These are phyloP conservation scores for Talaromyces marneffei DNA, from an alignment of 2,329 filamentous ascomycete genomes.

Conservation along the genomic window DNA sequence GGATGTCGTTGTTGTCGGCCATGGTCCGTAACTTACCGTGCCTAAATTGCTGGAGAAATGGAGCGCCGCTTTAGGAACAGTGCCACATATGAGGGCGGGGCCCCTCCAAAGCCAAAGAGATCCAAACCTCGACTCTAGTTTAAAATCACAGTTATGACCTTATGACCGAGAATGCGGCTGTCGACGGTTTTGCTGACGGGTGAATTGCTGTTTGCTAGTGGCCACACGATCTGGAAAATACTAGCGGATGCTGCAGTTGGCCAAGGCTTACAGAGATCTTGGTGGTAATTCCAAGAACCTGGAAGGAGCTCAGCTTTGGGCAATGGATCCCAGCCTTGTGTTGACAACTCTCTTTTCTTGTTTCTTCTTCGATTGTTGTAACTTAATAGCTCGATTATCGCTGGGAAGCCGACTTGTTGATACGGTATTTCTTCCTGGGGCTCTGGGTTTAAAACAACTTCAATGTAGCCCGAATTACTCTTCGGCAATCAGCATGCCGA, in stretches of 20 bases:
- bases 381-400: not conserved
- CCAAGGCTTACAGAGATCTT: not conserved
- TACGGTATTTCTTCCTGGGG: not conserved
- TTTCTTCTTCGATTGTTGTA: not conserved
- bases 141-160: not conserved
- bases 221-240: not conserved
- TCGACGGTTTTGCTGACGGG: not conserved
- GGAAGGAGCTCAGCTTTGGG: not conserved
- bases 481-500: not conserved
- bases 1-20: constrained; percentile 23
- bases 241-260: constrained; percentile 1
- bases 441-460: not conserved
- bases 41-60: constrained; percentile 3
- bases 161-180: not conserved
- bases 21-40: constrained; percentile 15
- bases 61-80: constrained; percentile 11
- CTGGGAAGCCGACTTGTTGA: not conserved
- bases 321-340: not conserved
- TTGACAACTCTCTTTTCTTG: not conserved
- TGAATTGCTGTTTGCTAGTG: not conserved
- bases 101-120: not conserved
- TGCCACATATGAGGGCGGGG: constrained; percentile 9
- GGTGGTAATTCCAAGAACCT: not conserved
- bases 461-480: not conserved
- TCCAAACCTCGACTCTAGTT: not conserved